Base-by-base conservation (phyloP, 2,329 filamentous ascomycete species). In the Paecilomyces formosus region DNA sequence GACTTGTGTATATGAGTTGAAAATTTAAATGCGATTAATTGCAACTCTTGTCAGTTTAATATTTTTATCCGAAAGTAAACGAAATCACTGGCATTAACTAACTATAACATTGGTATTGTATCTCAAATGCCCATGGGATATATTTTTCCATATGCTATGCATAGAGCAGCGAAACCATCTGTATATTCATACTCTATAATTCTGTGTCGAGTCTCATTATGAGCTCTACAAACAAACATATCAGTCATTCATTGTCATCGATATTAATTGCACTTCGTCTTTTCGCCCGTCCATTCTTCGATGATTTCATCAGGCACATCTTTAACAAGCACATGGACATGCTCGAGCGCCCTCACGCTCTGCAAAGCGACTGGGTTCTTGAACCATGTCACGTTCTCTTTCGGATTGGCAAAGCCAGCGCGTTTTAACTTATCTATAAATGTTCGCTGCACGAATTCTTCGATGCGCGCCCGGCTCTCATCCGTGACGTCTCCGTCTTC, bases 301-400 rank as follows among this genome's bases (percentile, higher is more conserved):
- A 81, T 63, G 45, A 80, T 68, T 22, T 70, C 66, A 24, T 78
- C 70, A 0, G 79, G 77, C 52, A 79, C 79, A 70, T 79, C 77
- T 55, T 72, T 73, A 1, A 84, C 70, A 21, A 85, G 68, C 18
- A 85, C 74, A 73, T 85, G 82, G 6, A 85, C 74, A 74, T 85
- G 82, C 64, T 85, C 82, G 31, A 85, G 69, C 0, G 80, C 79
- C 57, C 82, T 73, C 53, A 87, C 83, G 64, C 82, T 85, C 71
- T 87, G 84, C 70, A 86, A 65, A 39, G 78, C 78, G 8, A 79
- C 80, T 77, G 82, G 85, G 64, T 87, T 87, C 76, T 85, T 86
- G 66, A 87, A 87, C 85, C 85, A 87, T 58, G 84, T 67, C 24
- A 87, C 79, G 63, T 79, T 78, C 21, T 78, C 77, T 22, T 66